phyloP scores from a whole-genome alignment of 495 filamentous ascomycete species.

The Podospora bellae-mahoneyi region DNA sequence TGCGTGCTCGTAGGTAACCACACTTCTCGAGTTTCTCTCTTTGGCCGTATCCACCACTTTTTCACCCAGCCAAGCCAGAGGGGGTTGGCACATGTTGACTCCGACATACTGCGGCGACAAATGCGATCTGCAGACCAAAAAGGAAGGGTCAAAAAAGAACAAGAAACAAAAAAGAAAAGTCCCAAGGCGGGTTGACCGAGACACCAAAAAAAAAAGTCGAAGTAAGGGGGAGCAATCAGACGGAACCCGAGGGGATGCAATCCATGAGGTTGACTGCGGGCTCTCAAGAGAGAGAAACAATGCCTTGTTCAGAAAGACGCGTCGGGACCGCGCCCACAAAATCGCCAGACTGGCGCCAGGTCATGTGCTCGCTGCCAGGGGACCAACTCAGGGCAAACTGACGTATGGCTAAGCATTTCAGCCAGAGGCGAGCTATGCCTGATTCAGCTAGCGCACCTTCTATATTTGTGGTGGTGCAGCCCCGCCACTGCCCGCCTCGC shows the following conservation, averaged over 20 bases:
- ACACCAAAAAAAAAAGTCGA: not conserved
- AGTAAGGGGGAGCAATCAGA: not conserved
- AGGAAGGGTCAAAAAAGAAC: slow-evolving; percentile 1
- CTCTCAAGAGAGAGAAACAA: not conserved
- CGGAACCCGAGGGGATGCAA: not conserved
- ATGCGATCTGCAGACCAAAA: not conserved
- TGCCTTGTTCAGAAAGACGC: not conserved
- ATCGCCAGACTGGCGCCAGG: not conserved
- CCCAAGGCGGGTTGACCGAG: not conserved
- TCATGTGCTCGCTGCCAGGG: not conserved
- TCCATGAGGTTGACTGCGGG: not conserved
- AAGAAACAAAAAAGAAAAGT: slow-evolving; percentile 4
- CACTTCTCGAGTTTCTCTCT: slow-evolving; percentile 67
- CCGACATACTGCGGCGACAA: not conserved
- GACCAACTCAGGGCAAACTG: not conserved
- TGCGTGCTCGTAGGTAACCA: slow-evolving; percentile 72
- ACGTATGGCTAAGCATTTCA: not conserved
- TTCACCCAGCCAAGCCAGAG: slow-evolving; percentile 72
- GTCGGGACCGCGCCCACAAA: not conserved
- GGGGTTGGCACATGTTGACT: slow-evolving; percentile 60
- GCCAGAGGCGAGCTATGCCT: not conserved
- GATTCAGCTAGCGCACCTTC: not conserved
- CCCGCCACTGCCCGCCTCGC: not conserved
- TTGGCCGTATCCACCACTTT: slow-evolving; percentile 76
- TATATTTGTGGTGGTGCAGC: not conserved